phyloP scores from a whole-genome alignment of 148 eudicot species.

The Dysphania ambrosioides region DNA sequence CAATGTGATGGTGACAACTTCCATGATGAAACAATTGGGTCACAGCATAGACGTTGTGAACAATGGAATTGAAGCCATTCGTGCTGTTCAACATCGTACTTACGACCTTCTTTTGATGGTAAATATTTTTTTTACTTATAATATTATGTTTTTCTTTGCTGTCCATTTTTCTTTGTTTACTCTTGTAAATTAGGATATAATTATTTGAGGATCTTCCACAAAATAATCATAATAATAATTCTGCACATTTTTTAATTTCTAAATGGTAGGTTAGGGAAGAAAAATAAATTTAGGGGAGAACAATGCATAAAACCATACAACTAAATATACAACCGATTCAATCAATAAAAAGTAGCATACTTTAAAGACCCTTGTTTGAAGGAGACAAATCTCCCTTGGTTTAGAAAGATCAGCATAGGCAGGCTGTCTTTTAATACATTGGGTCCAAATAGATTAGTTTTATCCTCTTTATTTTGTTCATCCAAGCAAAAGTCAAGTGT shows the following conservation, averaged over 20 bases:
- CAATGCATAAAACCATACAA: not conserved
- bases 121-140: slow-evolving; percentile 9
- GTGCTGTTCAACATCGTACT: slow-evolving; percentile 54
- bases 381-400: too few relatives aligned
- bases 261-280: not conserved
- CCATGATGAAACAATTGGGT: slow-evolving; percentile 84
- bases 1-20: slow-evolving; percentile 76
- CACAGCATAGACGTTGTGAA: slow-evolving; percentile 68
- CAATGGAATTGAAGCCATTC: slow-evolving; percentile 88
- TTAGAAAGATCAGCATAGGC: too few relatives aligned
- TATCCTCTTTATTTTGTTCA: not conserved
- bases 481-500: not conserved
- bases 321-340: too few relatives aligned
- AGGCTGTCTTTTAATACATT: not conserved
- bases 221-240: too few relatives aligned
- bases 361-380: too few relatives aligned
- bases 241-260: not conserved
- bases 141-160: not conserved
- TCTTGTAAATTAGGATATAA: not conserved
- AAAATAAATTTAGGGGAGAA: not conserved
- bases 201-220: not conserved
- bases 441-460: not conserved
- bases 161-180: not conserved
- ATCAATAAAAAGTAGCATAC: not conserved
- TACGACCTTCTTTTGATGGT: slow-evolving; percentile 93